These are phyloP conservation scores for Trichoderma arundinaceum DNA, from an alignment of 2,329 filamentous ascomycete species.

Conservation along the genomic window DNA sequence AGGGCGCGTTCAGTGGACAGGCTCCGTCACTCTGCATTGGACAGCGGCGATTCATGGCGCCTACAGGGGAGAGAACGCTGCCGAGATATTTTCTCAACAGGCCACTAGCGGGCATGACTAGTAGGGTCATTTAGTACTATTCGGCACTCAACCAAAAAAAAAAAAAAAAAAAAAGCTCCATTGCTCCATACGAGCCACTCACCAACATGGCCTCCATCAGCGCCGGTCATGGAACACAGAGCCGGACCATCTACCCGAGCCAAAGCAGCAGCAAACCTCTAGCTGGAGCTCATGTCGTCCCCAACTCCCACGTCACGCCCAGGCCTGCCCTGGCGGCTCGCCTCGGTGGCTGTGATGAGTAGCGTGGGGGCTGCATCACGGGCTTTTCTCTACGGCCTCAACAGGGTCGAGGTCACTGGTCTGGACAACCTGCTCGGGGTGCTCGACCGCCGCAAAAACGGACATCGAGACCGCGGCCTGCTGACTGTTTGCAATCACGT, in stretches of 20 bases:
- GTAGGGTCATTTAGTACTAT: neutral
- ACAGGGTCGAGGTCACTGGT: slow-evolving; percentile 76
- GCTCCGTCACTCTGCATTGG: neutral
- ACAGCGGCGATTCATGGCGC: neutral
- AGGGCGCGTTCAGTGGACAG: slow-evolving; percentile 8
- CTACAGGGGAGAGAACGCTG: too few species aligned
- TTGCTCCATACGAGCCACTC: slow-evolving; percentile 15
- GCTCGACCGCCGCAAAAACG: slow-evolving; percentile 72
- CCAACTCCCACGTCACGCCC: slow-evolving; percentile 51
- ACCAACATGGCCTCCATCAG: slow-evolving; percentile 20
- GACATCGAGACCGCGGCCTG: slow-evolving; percentile 73
- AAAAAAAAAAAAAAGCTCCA: slow-evolving; percentile 16
- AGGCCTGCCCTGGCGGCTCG: slow-evolving; percentile 71
- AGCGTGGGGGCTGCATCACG: slow-evolving; percentile 72
- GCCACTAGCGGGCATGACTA: neutral
- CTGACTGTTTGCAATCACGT: slow-evolving; percentile 68
- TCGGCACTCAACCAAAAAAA: neutral
- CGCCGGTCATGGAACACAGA: slow-evolving; percentile 20
- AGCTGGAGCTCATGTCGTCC: slow-evolving; percentile 32
- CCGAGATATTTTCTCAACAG: neutral
- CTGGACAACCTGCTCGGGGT: slow-evolving; percentile 75
- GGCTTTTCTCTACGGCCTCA: slow-evolving; percentile 76
- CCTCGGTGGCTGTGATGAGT: slow-evolving; percentile 77
- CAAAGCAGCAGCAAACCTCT: slow-evolving; percentile 7
- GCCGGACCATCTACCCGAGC: neutral